Evolutionary conservation across 371 early-diverging fungal species (phyloP), one percentile per base, ranked within the genome.

Genomic region (Mucor sp.): DNA sequence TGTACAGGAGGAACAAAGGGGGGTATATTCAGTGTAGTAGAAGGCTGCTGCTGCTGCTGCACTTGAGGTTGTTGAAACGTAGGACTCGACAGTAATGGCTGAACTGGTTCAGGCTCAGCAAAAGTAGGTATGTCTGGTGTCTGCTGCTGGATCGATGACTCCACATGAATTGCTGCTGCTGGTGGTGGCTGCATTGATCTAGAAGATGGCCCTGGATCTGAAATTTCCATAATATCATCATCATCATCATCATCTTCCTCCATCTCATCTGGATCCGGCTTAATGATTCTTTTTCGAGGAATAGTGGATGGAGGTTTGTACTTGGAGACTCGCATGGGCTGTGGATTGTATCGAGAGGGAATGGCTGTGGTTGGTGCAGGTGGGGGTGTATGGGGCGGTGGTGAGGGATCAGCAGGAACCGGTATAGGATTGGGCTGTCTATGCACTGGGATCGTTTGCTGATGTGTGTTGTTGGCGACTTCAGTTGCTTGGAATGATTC

Each of bases 401-500:
- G 23, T 15, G 19, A 11, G 15, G 28, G 19, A 47, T 27, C 6
- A 32, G 58, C 32, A 11, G 19, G 32, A 2, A 15, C 19, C 2
- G 56, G 30, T 5, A 44, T 33, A 28, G 3, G 37, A 27, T n/a
- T 33, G 2, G 39, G n/a, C 28, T 33, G 56, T 15, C 21, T 28
- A 17, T 41, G 65, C 1, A 30, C 3, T 32, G 41, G 65, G 25
- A 15, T 25, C 12, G 27, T 28, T 19, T n/a, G 43, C 1, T 61
- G 53, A 0, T 21, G 44, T 3, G n/a, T 14, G 8, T 19, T 6
- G 11, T 35, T 44, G 6, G 33, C 61, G 2, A 47, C 27, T 23
- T 62, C 67, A 3, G 27, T 57, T 0, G 56, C 28, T 44, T 63
- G 61, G 19, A 70, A 60, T 8, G 76, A 63, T 56, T 89, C 89